These are phyloP conservation scores for Trypanosoma platydactyli DNA, from an alignment of 208 protist species.

Conservation along the genomic window DNA sequence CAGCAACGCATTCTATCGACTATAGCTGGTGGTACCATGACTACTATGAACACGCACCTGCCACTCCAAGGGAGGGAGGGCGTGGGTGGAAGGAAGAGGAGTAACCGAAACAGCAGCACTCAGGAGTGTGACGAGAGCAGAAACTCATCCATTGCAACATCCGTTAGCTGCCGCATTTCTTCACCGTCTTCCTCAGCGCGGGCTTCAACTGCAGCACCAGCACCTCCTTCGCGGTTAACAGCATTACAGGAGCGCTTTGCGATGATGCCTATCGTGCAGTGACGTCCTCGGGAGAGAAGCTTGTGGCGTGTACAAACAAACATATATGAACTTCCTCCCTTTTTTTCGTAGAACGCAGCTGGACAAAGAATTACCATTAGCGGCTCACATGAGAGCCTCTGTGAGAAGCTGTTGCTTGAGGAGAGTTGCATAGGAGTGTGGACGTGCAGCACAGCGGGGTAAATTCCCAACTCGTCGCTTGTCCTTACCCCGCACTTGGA, in stretches of 20 bases:
- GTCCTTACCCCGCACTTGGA: too few relatives aligned
- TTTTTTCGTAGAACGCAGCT: too few relatives aligned
- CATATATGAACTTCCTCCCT: background rate
- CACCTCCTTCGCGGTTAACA: constrained; percentile 10
- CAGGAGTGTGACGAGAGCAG: background rate
- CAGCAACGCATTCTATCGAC: constrained; percentile 4
- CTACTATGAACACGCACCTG: background rate
- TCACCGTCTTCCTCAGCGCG: constrained; percentile 5
- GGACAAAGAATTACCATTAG: too few relatives aligned
- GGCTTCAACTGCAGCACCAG: constrained; percentile 18
- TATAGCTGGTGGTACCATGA: background rate
- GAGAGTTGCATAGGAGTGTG: too few relatives aligned
- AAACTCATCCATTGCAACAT: background rate
- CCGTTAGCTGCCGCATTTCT: background rate
- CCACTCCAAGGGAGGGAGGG: background rate
- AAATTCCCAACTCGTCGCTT: too few relatives aligned
- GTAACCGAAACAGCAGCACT: background rate
- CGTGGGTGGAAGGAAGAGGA: background rate
- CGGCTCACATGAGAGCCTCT: too few relatives aligned
- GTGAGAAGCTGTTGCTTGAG: too few relatives aligned
- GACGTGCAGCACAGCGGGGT: too few relatives aligned
- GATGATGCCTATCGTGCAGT: constrained; percentile 15
- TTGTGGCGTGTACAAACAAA: background rate
- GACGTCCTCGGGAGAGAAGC: background rate
- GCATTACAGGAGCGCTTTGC: constrained; percentile 24